Percentiles rank a stretch among this genome's conserved stretches.
Evolutionary conservation across 441 rosid genomes (phyloP).

Genomic region (Adansonia gregorii): DNA sequence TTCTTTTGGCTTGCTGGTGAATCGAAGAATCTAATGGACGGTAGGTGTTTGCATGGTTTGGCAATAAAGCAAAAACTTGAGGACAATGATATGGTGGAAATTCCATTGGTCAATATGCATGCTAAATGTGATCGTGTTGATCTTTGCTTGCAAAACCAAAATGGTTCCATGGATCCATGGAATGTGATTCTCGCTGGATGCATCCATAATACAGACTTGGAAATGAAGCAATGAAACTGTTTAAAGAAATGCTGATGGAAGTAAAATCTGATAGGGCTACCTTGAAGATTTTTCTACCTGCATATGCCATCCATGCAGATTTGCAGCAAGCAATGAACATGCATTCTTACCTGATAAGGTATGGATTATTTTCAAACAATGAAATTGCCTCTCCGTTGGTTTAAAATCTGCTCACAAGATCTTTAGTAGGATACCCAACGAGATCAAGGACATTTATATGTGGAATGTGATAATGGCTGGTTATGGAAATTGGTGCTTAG

Average conservation of each 20-base stretch:
- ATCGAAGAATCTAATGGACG: conserved; percentile 42
- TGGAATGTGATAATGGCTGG: not conserved
- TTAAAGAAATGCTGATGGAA: not conserved
- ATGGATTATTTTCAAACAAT: conserved; percentile 31
- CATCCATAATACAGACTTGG: not conserved
- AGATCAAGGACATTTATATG: not conserved
- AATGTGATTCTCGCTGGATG: conserved; percentile 38
- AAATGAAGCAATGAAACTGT: not conserved
- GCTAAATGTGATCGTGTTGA: conserved; percentile 55
- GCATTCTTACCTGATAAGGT: conserved; percentile 51
- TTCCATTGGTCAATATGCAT: conserved; percentile 67
- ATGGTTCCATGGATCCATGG: conserved; percentile 68
- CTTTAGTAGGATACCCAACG: not conserved
- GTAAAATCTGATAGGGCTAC: not conserved
- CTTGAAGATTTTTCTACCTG: not conserved
- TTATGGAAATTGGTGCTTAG: not conserved
- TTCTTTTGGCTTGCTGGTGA: conserved; percentile 56
- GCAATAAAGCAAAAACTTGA: conserved; percentile 47
- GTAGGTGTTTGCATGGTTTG: conserved; percentile 62
- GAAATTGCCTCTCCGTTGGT: not conserved
- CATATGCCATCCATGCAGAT: conserved; percentile 48
- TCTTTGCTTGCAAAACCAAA: conserved; percentile 43
- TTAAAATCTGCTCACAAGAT: not conserved
- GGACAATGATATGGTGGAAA: conserved; percentile 45
- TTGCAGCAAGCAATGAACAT: conserved; percentile 49